Percentiles rank a stretch among this genome's conserved stretches.
Conservation (phyloP, 805 yeast species). For the Dipodascopsis tothii region DNA sequence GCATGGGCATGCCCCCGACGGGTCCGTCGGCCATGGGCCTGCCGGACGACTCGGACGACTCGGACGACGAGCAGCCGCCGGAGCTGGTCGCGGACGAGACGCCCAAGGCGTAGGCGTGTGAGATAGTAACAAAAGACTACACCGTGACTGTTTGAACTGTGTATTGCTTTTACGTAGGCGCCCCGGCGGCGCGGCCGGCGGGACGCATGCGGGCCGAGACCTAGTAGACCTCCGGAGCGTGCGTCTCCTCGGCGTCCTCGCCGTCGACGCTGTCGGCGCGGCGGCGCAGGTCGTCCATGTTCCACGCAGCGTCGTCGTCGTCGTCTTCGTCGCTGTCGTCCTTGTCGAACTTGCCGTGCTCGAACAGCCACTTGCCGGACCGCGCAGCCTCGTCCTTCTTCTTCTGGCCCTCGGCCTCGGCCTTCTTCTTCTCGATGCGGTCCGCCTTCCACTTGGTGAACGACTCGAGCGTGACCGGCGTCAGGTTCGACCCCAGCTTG, state of each 20-base stretch:
- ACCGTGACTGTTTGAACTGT: neutral
- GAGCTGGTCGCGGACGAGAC: constrained; percentile 6
- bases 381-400: constrained; percentile 32
- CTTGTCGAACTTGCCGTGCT: constrained; percentile 33
- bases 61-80: constrained; percentile 6
- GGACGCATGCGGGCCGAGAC: neutral
- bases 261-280: constrained; percentile 28
- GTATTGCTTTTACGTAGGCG: neutral
- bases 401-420: constrained; percentile 38
- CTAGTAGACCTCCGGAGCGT: constrained; percentile 9
- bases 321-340: constrained; percentile 29
- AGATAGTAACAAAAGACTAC: neutral
- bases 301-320: constrained; percentile 31
- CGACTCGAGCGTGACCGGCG: constrained; percentile 79
- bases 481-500: constrained; percentile 60
- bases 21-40: constrained; percentile 8
- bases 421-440: constrained; percentile 50
- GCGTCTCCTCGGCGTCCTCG: constrained; percentile 1
- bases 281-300: constrained; percentile 32
- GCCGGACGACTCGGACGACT: constrained; percentile 23
- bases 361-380: constrained; percentile 29
- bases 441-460: constrained; percentile 77
- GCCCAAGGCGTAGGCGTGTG: constrained; percentile 1
- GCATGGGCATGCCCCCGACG: constrained; percentile 1
- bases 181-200: too few species aligned